These are phyloP conservation scores for Lentinula raphanica DNA, from an alignment of 768 basidiomycete genomes.

Conservation along the genomic window DNA sequence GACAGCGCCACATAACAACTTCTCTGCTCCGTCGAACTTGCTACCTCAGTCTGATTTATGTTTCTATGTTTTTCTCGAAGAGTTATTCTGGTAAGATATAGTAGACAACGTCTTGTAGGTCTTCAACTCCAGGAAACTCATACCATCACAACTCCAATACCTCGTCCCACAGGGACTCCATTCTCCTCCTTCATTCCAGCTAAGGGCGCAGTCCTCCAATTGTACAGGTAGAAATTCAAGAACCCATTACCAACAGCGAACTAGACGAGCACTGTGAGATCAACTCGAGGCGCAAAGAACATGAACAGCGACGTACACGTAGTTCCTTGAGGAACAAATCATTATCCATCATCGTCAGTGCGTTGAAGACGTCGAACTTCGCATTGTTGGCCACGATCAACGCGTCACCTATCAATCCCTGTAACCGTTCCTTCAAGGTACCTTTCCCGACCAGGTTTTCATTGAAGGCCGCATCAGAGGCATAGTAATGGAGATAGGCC, in stretches of 20 bases:
- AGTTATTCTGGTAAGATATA: too few relatives aligned
- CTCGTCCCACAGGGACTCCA: constrained; percentile 58
- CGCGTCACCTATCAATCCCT: constrained; percentile 72
- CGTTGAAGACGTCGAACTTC: constrained; percentile 95
- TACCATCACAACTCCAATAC: constrained; percentile 93
- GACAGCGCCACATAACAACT: neutral
- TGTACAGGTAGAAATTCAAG: constrained; percentile 91
- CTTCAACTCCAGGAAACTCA: too few relatives aligned
- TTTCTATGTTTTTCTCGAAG: too few relatives aligned
- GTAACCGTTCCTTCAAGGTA: constrained; percentile 62
- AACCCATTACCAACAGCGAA: constrained; percentile 92
- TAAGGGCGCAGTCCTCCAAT: constrained; percentile 83
- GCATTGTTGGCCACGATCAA: constrained; percentile 76
- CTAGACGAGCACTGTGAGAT: constrained; percentile 32
- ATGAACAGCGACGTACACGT: constrained; percentile 48
- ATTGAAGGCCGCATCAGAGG: constrained; percentile 68
- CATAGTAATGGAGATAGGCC: constrained; percentile 95
- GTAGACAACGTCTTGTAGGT: too few relatives aligned
- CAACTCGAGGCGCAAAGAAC: neutral
- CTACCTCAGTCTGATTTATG: too few relatives aligned
- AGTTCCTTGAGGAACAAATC: constrained; percentile 73
- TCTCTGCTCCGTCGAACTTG: too few relatives aligned
- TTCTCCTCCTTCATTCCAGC: constrained; percentile 62
- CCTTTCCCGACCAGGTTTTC: constrained; percentile 57
- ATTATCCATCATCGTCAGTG: constrained; percentile 94